Evolutionary conservation across 2,329 filamentous ascomycete species (phyloP), one percentile per base, ranked within the genome.

Genomic region (Tolypocladium cylindrosporum): DNA sequence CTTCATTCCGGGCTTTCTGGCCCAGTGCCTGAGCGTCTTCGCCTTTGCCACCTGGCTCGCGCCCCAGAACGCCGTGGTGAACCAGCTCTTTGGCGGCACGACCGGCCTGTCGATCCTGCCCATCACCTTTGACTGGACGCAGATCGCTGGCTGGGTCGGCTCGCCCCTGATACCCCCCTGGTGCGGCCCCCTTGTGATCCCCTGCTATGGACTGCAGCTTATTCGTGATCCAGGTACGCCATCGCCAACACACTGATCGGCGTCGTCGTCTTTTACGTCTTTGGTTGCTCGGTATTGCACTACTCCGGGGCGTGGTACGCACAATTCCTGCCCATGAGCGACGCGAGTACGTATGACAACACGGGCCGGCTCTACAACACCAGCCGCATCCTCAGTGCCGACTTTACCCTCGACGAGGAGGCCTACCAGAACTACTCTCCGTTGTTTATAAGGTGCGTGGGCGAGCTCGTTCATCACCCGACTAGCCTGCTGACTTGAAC

Each of bases 101-200:
- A 87, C 84, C 0, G 88, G 88, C 0, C 62, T 91, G 4, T 88
- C 84, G 0, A 66, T 91, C 36, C 72, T 90, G 8, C 87, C 88
- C 1, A 82, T 91, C 39, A 90, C 87, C 0, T 89, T 91, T 66
- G 88, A 91, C 74, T 90, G 88, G 87, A 87, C 85, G 6, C 85
- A 89, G 64, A 79, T 90, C 56, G 79, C 85, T 3, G 88, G 86
- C 53, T 90, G 83, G 60, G 76, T 88, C 55, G 82, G 82, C 37
- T 88, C 84, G 11, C 87, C 87, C 24, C 71, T 90, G 42, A 86
- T 89, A 55, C 82, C 86, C 3, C 87, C 87, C 6, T 90, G 86
- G 81, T 82, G 67, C 59, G 77, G 67, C 16, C 13, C 16, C 13
- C 16, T 7, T 8, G 21, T 43, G 21, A 21, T n/a, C 41, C n/a